A percentile compares a stretch with the other conserved stretches of the same genome.
Evolutionary conservation across 1,284 basidiomycete species (phyloP).

Genomic region (Sporisorium sorghi): DNA sequence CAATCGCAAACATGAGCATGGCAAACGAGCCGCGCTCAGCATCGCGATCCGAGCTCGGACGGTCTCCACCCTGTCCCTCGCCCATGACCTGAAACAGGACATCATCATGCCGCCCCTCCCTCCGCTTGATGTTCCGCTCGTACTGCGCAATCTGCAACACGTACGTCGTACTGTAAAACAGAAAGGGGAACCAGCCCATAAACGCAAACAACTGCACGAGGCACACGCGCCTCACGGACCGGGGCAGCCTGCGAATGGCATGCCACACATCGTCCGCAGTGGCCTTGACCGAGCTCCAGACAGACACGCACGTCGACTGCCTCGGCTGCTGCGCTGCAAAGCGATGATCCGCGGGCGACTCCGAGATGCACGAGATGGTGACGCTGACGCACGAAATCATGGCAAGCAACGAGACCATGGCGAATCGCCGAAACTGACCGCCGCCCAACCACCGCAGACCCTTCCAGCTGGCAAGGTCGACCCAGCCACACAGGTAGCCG

Average conservation of each 20-base stretch:
- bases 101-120: constrained; percentile 8
- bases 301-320: constrained; percentile 5
- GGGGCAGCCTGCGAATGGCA: constrained; percentile 54
- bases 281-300: constrained; percentile 13
- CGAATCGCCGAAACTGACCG: constrained; percentile 94
- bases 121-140: constrained; percentile 75
- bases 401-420: constrained; percentile 83
- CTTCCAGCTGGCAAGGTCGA: constrained; percentile 82
- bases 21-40: constrained; percentile 62
- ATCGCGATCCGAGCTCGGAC: constrained; percentile 43
- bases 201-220: constrained; percentile 87
- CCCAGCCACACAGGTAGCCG: constrained; percentile 76
- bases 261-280: constrained; percentile 53
- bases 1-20: constrained; percentile 62
- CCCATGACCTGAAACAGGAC: not conserved
- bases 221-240: constrained; percentile 73
- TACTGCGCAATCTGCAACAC: constrained; percentile 87
- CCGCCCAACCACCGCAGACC: constrained; percentile 85
- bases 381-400: constrained; percentile 84
- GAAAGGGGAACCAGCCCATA: constrained; percentile 78
- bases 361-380: constrained; percentile 82
- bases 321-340: not conserved
- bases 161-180: constrained; percentile 80
- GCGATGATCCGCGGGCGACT: constrained; percentile 15
- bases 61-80: not conserved